Evolutionary conservation across 352 stramenopile genomes (phyloP), one percentile per base, ranked within the genome.

Genomic region (Pilasporangium apinafurcum): DNA sequence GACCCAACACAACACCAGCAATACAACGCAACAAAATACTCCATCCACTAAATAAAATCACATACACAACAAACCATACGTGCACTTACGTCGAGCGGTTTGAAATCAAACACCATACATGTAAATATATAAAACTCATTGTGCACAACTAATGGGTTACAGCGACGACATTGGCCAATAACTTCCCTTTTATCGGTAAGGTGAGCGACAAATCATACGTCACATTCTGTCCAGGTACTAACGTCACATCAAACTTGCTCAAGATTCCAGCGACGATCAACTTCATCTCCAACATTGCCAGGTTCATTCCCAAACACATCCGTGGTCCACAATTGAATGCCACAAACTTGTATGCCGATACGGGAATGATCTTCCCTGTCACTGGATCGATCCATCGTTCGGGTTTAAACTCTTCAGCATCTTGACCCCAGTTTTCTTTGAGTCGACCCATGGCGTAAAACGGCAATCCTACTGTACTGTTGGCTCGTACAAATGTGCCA

Each of bases 211-310:
- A 35, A 14, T 64, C 66, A 51, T 76, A 83, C 40, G 55, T 78
- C 34, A 80, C 40, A 0, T 48, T 16, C 29, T 80, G 45, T 0
- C 47, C 44, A 3, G 62, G 48, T 21, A 60, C 14, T 6, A 81
- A 28, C 18, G 65, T 21, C 10, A 93, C 40, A 17, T 72, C 43
- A 24, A 89, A 92, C 31, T 74, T 76, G 28, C 56, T 58, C 18
- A 95, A 29, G 20, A 95, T 36, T 4, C 59, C 54, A 3, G 62
- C 53, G 10, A 85, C 45, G 9, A 86, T 62, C 32, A 92, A 48
- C 62, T 92, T 91, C 58, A 92, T 87, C 62, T 95, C 75, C 2
- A 92, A 50, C 58, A 93, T 80, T 13, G 85, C 83, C 0, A 96
- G 56, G 18, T 72, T 71, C 41, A 66, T 77, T 16, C 85, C 85